Evolutionary conservation across 2,329 filamentous ascomycete species (phyloP).

Genomic region (Hypoxylon sp.): DNA sequence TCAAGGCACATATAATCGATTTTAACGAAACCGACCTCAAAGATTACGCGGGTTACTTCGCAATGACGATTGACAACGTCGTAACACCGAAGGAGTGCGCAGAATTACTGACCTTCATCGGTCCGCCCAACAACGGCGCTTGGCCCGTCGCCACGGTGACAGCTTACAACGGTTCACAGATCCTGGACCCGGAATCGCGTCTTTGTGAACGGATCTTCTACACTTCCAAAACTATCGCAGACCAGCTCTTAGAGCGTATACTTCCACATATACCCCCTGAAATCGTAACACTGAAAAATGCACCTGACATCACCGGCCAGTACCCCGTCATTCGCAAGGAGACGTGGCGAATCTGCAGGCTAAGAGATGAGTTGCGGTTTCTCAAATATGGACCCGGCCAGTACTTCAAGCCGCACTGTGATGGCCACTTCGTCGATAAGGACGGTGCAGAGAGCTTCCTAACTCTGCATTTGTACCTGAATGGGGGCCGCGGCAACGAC

Average conservation of each 20-base stretch:
- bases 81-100: constrained; percentile 29
- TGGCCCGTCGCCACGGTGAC: constrained; percentile 36
- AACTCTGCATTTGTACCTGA: constrained; percentile 40
- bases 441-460: constrained; percentile 36
- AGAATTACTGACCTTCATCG: constrained; percentile 28
- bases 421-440: constrained; percentile 24
- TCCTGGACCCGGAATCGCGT: constrained; percentile 18
- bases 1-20: constrained; percentile 24
- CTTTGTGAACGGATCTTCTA: constrained; percentile 38
- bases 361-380: constrained; percentile 39
- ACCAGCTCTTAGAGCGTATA: constrained; percentile 35
- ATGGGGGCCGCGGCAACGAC: constrained; percentile 20
- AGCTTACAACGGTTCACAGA: constrained; percentile 28
- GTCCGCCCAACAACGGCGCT: constrained; percentile 9
- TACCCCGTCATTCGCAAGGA: constrained; percentile 34
- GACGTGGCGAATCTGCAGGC: constrained; percentile 35
- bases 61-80: constrained; percentile 36
- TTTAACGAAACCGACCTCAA: constrained; percentile 30
- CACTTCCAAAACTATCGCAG: constrained; percentile 30
- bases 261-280: constrained; percentile 33
- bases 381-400: constrained; percentile 38
- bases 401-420: constrained; percentile 41
- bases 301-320: constrained; percentile 37
- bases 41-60: constrained; percentile 33
- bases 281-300: constrained; percentile 32